phyloP scores from a whole-genome alignment of 2,329 filamentous ascomycete genomes.

The Aspergillus ruber region DNA sequence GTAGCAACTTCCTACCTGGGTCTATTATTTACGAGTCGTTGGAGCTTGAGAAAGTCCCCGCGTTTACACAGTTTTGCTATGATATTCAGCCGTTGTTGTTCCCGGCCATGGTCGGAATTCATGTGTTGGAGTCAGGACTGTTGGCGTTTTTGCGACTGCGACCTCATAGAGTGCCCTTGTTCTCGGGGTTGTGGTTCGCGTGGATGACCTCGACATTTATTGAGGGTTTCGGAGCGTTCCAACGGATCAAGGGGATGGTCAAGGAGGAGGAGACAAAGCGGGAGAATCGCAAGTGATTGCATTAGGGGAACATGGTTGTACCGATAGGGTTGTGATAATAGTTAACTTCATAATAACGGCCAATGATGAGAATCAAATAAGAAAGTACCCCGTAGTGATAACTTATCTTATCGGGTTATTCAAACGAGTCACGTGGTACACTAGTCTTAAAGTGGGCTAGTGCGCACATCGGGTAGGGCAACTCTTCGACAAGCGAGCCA shows the following conservation, averaged over 20 bases:
- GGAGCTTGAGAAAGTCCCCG: conserved; percentile 49
- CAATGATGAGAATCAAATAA: no score
- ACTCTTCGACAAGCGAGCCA: conserved; percentile 39
- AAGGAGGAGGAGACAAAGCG: conserved; percentile 31
- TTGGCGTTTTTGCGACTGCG: conserved; percentile 43
- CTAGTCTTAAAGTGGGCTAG: conserved; percentile 25
- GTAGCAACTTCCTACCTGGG: conserved; percentile 49
- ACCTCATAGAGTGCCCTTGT: conserved; percentile 46
- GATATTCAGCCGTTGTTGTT: conserved; percentile 56
- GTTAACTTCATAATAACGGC: no score
- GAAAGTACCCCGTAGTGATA: no score
- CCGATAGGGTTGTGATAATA: background rate
- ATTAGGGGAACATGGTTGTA: conserved; percentile 4
- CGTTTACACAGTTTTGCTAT: conserved; percentile 53
- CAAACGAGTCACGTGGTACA: conserved; percentile 17
- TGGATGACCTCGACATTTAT: conserved; percentile 50
- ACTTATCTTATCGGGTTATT: no score
- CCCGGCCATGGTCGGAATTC: conserved; percentile 55
- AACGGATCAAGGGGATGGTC: conserved; percentile 43
- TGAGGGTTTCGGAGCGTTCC: conserved; percentile 47
- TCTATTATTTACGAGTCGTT: conserved; percentile 43
- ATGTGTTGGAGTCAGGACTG: conserved; percentile 55
- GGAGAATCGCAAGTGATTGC: conserved; percentile 16
- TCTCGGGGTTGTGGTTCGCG: conserved; percentile 46
- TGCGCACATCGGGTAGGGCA: conserved; percentile 31